These are phyloP conservation scores for Yarrowia sp. DNA, from an alignment of 805 yeast genomes.

Conservation along the genomic window DNA sequence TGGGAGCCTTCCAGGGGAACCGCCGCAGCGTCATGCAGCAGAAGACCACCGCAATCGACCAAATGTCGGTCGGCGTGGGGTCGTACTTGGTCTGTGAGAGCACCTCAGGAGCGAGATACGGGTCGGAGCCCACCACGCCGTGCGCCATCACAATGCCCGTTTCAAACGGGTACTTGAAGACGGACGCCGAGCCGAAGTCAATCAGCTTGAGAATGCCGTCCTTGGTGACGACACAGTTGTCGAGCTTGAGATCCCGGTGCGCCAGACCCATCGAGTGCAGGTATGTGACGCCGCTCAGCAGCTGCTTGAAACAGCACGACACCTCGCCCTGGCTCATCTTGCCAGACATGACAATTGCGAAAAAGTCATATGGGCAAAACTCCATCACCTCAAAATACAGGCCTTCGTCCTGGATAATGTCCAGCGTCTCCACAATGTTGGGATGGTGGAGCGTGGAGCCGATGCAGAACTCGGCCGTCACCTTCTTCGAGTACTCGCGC, in stretches of 20 bases:
- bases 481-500: constrained; percentile 85
- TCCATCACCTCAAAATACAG: constrained; percentile 90
- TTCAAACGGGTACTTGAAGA: constrained; percentile 70
- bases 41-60: constrained; percentile 89
- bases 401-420: constrained; percentile 84
- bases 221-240: constrained; percentile 81
- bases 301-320: constrained; percentile 85
- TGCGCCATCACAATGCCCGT: constrained; percentile 59
- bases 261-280: constrained; percentile 82
- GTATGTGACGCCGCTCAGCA: constrained; percentile 74
- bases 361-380: constrained; percentile 86
- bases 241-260: constrained; percentile 87
- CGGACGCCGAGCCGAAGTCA: constrained; percentile 92
- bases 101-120: constrained; percentile 90
- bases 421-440: constrained; percentile 85
- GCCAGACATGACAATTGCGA: constrained; percentile 92
- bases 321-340: constrained; percentile 78
- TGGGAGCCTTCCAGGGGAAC: constrained; percentile 94
- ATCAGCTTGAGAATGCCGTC: constrained; percentile 85
- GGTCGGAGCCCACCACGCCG: constrained; percentile 86
- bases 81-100: constrained; percentile 77
- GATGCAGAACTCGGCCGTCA: constrained; percentile 91
- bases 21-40: constrained; percentile 89
- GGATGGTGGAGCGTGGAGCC: constrained; percentile 88
- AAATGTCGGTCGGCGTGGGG: constrained; percentile 89